phyloP scores from a whole-genome alignment of 768 basidiomycete genomes.

The Pleurotus citrinopileatus region DNA sequence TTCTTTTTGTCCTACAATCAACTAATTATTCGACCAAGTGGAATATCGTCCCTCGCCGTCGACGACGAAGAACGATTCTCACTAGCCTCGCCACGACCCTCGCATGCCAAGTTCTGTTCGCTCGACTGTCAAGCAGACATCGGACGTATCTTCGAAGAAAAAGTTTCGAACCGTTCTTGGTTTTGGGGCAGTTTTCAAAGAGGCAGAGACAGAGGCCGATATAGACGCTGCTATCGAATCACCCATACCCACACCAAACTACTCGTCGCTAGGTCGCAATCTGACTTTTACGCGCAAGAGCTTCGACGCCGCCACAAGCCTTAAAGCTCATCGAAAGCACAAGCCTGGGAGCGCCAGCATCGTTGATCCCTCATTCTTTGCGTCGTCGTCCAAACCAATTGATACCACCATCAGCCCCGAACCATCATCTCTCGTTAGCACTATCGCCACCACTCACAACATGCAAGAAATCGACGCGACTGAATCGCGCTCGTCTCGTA shows the following conservation, averaged over 20 bases:
- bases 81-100: slow-evolving; percentile 4
- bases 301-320: slow-evolving; percentile 40
- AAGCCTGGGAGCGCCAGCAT: slow-evolving; percentile 30
- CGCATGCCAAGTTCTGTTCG: slow-evolving; percentile 15
- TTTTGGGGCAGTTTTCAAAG: slow-evolving; percentile 33
- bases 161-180: slow-evolving; percentile 49
- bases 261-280: slow-evolving; percentile 23
- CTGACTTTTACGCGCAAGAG: slow-evolving; percentile 35
- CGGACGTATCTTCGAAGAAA: slow-evolving; percentile 32
- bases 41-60: slow-evolving; percentile 6
- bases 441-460: slow-evolving; percentile 25
- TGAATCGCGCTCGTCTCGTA: slow-evolving; percentile 37
- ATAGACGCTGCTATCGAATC: slow-evolving; percentile 26
- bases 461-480: slow-evolving; percentile 43
- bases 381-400: slow-evolving; percentile 28
- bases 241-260: slow-evolving; percentile 25
- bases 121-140: slow-evolving; percentile 15
- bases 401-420: slow-evolving; percentile 6
- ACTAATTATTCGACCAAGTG: slow-evolving; percentile 5
- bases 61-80: neutral
- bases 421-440: slow-evolving; percentile 14
- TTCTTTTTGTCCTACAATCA: slow-evolving; percentile 8
- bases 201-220: slow-evolving; percentile 30
- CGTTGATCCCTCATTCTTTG: slow-evolving; percentile 41
- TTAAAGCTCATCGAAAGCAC: slow-evolving; percentile 31